Evolutionary conservation across 129 eudicot species (phyloP), one percentile per base, ranked within the genome.

Genomic region (Centrapalus pauciflorus): DNA sequence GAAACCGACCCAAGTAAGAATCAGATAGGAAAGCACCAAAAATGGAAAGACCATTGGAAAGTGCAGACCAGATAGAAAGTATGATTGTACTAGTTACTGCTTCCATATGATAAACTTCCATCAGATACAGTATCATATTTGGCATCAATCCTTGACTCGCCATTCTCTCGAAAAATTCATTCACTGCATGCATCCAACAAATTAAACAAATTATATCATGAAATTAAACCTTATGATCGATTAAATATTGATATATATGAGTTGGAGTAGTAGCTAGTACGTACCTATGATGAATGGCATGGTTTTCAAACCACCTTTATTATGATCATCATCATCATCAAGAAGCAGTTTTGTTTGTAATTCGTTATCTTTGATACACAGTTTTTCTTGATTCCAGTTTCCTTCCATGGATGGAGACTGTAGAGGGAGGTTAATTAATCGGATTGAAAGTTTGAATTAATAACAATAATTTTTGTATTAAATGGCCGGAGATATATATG

Each of bases 1-100:
- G 71, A 65, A 73, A 82, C 35, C 87, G 87, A 43, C 87, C 87
- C 35, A 82, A 66, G 50, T 74, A 70, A 4, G 87, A 69, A 55
- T 82, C 87, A 0, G 87, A 61, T 3, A 82, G 26, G 16, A 50
- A 59, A 13, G 78, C 87, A 0, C 87, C 87, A 41, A 82, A 54
- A 43, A 82, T 54, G 32, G 83, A 52, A 37, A 78, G 51, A 61
- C 61, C 50, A 32, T 48, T 69, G 0, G 83, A 74, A 49, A 60
- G 29, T 2, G 78, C 67, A 0, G 58, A 46, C 87, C 87, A 77
- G 4, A 74, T 13, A 6, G 34, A 69, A 6, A 78, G 43, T 6
- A 74, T 19, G 9, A 37, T 78, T 1, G 80, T 46, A 19, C 80
- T 81, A 12, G 66, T 65, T 25, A 56, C 80, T 21, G 70, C 74